Base-by-base conservation (phyloP, 1,284 basidiomycete species). In the Naganishia albida region DNA sequence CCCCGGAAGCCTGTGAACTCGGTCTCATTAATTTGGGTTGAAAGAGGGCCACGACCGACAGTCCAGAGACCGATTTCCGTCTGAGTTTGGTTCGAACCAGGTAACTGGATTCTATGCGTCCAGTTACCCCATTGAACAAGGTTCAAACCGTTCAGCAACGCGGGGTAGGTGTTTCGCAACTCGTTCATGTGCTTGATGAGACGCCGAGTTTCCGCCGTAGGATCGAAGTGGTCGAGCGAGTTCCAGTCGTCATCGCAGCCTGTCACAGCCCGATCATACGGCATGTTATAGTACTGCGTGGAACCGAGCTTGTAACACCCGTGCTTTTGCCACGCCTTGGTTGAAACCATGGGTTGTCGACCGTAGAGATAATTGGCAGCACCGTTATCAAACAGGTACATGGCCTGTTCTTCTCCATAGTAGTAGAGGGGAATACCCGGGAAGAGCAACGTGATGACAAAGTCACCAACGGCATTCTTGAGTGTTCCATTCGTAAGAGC, bases 21-120 rank as follows among this genome's bases (percentile, higher is more conserved):
- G 1, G 78, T 80, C n/a, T 68, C 69, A 2, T 74, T 84, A 75
- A 90, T 87, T 65, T 78, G 78, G 28, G 74, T 77, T 0, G 78
- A 30, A 42, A 91, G 82, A 15, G 83, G 86, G 3, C 86, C 81
- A 39, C 91, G 86, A 4, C 86, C 85, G 23, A 87, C 84, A 1
- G 90, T 88, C 88, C 89, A 94, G 18, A 93, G 80, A 68, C 92
- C 92, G 82, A 92, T 85, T 77, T 93, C 90, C 0, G 91, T 91
- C 51, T 75, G 73, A 0, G 89, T 90, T 8, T 76, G 73, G 74
- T 92, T 90, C 18, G 92, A 94, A 75, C 91, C 91, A 3, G 91
- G 89, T 10, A 88, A 85, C 66, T 87, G 79, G 67, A 91, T 89
- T 52, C 76, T 78, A 72, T 86, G 82, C 0, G 92, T 93, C 89